Conservation (phyloP, 164 flowering plant species). For the Pachysandra terminalis region DNA sequence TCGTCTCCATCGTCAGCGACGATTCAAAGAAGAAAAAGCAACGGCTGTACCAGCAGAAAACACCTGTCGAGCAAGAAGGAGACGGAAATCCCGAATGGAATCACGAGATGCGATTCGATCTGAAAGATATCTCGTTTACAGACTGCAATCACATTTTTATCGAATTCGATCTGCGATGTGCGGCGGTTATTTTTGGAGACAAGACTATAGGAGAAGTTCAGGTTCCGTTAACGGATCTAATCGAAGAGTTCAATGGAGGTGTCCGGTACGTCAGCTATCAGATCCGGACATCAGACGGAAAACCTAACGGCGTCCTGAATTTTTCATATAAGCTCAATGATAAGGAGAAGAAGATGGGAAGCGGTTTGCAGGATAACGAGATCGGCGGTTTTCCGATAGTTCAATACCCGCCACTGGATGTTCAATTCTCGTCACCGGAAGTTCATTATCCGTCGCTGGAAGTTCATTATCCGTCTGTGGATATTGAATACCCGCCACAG, state of each 20-base stretch:
- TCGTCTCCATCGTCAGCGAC: slow-evolving; percentile 28
- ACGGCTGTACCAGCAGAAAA: slow-evolving; percentile 31
- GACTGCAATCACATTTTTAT: slow-evolving; percentile 26
- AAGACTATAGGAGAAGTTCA: slow-evolving; percentile 45
- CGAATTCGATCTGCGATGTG: slow-evolving; percentile 32
- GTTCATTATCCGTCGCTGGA: slow-evolving; percentile 3
- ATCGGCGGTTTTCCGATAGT: not conserved
- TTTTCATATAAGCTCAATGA: slow-evolving; percentile 43
- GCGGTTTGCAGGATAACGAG: not conserved
- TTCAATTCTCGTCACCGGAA: slow-evolving; percentile 12
- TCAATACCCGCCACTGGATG: slow-evolving; percentile 10
- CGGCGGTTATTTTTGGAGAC: slow-evolving; percentile 32
- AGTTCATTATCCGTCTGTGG: no score
- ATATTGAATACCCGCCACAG: not conserved
- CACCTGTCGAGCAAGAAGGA: slow-evolving; percentile 40
- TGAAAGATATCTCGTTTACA: slow-evolving; percentile 6
- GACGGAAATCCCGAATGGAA: slow-evolving; percentile 62
- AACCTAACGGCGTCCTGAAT: slow-evolving; percentile 46
- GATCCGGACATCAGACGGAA: slow-evolving; percentile 38
- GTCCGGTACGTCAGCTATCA: slow-evolving; percentile 43
- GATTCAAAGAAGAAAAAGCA: slow-evolving; percentile 18
- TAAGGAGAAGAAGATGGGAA: not conserved
- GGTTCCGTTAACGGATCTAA: slow-evolving; percentile 40
- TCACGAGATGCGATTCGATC: slow-evolving; percentile 37
- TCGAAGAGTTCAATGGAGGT: slow-evolving; percentile 23